A percentile compares a stretch with the other conserved stretches of the same genome.
Conservation (phyloP, 2,329 filamentous ascomycete species). For the Aureobasidium sp. region DNA sequence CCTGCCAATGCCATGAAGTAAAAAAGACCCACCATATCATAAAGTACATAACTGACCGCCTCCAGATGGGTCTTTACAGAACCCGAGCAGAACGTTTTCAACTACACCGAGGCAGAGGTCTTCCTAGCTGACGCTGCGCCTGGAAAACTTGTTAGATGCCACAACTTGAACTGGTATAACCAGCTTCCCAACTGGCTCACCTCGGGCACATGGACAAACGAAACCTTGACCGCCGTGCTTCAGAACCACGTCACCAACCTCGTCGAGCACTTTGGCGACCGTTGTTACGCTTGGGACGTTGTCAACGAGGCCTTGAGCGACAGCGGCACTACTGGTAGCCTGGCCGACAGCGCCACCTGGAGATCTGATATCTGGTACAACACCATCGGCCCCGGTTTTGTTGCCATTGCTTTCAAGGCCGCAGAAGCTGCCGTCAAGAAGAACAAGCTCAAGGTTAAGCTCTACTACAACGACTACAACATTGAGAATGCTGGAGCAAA, state of each 20-base stretch:
- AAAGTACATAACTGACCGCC: background rate
- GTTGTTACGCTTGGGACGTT: slow-evolving; percentile 58
- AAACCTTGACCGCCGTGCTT: slow-evolving; percentile 48
- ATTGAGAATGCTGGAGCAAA: slow-evolving; percentile 50
- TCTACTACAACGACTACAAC: slow-evolving; percentile 59
- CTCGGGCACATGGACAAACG: slow-evolving; percentile 45
- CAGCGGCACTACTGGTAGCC: slow-evolving; percentile 1
- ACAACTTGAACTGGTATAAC: slow-evolving; percentile 49
- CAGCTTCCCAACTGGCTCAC: slow-evolving; percentile 48
- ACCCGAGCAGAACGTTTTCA: slow-evolving; percentile 48
- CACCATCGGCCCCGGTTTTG: slow-evolving; percentile 49
- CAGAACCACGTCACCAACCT: slow-evolving; percentile 54
- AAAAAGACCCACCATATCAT: background rate
- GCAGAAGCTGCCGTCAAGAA: slow-evolving; percentile 47
- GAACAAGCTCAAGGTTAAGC: slow-evolving; percentile 48
- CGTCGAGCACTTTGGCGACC: slow-evolving; percentile 49
- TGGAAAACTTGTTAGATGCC: slow-evolving; percentile 51
- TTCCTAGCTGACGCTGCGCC: slow-evolving; percentile 34
- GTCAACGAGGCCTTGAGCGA: slow-evolving; percentile 57
- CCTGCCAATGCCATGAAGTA: slow-evolving; percentile 53
- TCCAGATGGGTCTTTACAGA: slow-evolving; percentile 52
- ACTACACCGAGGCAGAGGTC: slow-evolving; percentile 48
- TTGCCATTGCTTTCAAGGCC: slow-evolving; percentile 50
- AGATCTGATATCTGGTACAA: slow-evolving; percentile 47
- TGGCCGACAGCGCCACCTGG: slow-evolving; percentile 40